Evolutionary conservation across 306 rosid genomes (phyloP).

Genomic region (Prunus mongolica): DNA sequence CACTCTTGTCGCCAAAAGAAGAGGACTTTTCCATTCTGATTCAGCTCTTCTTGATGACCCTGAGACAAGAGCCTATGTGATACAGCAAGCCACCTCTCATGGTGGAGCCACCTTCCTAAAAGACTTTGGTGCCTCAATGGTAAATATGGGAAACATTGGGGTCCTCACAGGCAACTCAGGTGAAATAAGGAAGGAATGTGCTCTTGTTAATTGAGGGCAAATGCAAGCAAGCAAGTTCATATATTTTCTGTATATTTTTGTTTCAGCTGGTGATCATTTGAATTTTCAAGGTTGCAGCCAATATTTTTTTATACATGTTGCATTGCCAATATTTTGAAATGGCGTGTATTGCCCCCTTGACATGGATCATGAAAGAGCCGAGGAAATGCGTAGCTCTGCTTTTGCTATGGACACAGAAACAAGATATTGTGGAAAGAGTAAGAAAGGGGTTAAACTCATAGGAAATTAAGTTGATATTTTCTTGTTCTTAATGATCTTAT

Average conservation of each 20-base stretch:
- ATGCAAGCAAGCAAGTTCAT: neutral
- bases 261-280: neutral
- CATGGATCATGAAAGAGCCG: neutral
- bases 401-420: neutral
- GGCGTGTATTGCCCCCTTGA: neutral
- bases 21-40: slow-evolving; percentile 45
- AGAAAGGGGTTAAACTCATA: neutral
- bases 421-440: neutral
- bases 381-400: neutral
- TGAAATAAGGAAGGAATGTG: slow-evolving; percentile 30
- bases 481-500: neutral
- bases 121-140: slow-evolving; percentile 39
- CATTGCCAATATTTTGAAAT: neutral
- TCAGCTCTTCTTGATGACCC: slow-evolving; percentile 36
- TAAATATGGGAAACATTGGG: slow-evolving; percentile 34
- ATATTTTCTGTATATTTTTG: neutral
- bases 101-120: slow-evolving; percentile 21
- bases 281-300: neutral
- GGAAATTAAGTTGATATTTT: neutral
- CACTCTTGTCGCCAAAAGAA: slow-evolving; percentile 29
- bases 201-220: slow-evolving; percentile 11
- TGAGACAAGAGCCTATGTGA: slow-evolving; percentile 29
- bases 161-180: slow-evolving; percentile 42
- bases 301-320: no score
- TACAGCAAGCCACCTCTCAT: slow-evolving; percentile 6